Base-by-base conservation (phyloP, 2,329 filamentous ascomycete species). In the Xylariomycetidae sp. region DNA sequence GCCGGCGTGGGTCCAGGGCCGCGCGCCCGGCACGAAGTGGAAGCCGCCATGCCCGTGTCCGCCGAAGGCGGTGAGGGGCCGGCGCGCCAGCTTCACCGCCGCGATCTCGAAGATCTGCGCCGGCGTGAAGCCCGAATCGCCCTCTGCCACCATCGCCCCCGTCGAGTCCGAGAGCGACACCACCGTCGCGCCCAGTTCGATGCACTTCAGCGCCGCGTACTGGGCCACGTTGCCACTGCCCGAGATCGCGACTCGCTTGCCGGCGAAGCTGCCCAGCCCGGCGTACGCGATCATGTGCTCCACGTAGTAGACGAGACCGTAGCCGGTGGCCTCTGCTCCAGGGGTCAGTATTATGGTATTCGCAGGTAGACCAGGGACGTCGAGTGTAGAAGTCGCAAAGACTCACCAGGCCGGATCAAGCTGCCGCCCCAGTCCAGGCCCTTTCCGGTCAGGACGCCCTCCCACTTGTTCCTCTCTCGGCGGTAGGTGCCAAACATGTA, bases 221-320 rank as follows among this genome's bases (percentile, higher is more conserved):
- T 96, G 92, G 19, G 92, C 92, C 35, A 96, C 92, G 70, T 98
- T 98, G 49, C 92, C 92, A 39, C 90, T 95, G 44, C 92, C 92
- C 27, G 92, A 95, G 63, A 98, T 83, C 62, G 90, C 86, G 37
- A 96, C 92, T 40, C 82, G 82, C 78, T 96, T 96, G 67, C 88
- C 90, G 44, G 76, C 65, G 70, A 94, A 94, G 48, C 74, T 76
- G 58, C 93, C 88, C 59, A 82, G 81, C 61, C 86, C 87, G 50
- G 86, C 85, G 64, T 95, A 82, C 63, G 84, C 71, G 58, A 96
- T 89, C 89, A 95, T 95, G 74, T 94, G 85, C 53, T 84, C 75
- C 58, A 95, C 86, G 63, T 95, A 94, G 78, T 96, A 96, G 63
- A 95, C 82, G 41, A 95, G 79, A 65, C 92, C 92, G 67, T 86